Evolutionary conservation across 805 yeast species (phyloP).

Genomic region (Millerozyma acaciae): DNA sequence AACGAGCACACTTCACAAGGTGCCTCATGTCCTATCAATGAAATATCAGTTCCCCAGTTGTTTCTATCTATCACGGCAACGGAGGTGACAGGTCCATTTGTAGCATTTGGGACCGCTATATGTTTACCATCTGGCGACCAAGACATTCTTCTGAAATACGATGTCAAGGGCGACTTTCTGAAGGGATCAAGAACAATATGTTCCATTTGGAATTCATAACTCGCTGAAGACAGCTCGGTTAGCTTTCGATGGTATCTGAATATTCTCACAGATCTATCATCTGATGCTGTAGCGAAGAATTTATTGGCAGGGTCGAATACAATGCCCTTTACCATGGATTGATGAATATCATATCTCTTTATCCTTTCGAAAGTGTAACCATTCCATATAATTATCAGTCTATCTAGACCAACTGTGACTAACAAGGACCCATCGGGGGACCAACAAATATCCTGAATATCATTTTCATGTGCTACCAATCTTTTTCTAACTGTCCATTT

Average conservation of each 20-base stretch:
- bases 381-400: conserved; percentile 91
- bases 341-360: conserved; percentile 87
- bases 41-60: conserved; percentile 71
- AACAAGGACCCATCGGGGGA: conserved; percentile 88
- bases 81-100: conserved; percentile 76
- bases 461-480: conserved; percentile 95
- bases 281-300: conserved; percentile 95
- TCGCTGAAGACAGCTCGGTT: conserved; percentile 44
- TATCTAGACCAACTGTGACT: conserved; percentile 91
- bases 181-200: conserved; percentile 82
- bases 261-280: conserved; percentile 86
- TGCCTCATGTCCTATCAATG: conserved; percentile 77
- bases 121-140: conserved; percentile 92
- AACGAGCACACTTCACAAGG: conserved; percentile 80
- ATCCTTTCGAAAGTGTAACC: conserved; percentile 88
- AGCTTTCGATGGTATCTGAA: conserved; percentile 72
- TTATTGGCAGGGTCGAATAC: conserved; percentile 98
- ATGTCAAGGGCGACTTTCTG: conserved; percentile 81
- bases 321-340: conserved; percentile 92
- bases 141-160: conserved; percentile 81
- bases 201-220: conserved; percentile 82
- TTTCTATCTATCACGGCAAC: conserved; percentile 74
- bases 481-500: conserved; percentile 94
- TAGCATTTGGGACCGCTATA: conserved; percentile 81
- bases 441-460: conserved; percentile 97